Conservation (phyloP, 805 yeast species). For the Kazachstania psychrophila region DNA sequence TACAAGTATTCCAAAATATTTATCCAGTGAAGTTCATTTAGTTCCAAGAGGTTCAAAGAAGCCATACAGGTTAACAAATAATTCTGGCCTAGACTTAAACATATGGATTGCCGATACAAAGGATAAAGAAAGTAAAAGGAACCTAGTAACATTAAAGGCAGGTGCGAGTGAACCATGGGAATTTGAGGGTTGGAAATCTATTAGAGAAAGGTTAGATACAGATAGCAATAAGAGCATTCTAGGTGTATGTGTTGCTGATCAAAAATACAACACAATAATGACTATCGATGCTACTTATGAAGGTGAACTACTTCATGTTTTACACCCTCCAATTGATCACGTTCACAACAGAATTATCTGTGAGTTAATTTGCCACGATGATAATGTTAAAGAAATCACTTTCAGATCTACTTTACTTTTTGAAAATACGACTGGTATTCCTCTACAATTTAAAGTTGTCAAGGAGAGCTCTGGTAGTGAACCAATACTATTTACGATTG, state of each 20-base stretch:
- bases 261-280: slow-evolving; percentile 45
- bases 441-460: slow-evolving; percentile 36
- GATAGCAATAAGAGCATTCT: slow-evolving; percentile 52
- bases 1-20: slow-evolving; percentile 54
- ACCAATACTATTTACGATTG: slow-evolving; percentile 34
- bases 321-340: slow-evolving; percentile 51
- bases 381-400: slow-evolving; percentile 70
- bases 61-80: slow-evolving; percentile 73
- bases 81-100: slow-evolving; percentile 74
- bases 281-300: slow-evolving; percentile 65
- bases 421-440: slow-evolving; percentile 57
- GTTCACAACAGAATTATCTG: slow-evolving; percentile 70
- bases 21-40: slow-evolving; percentile 44
- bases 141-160: slow-evolving; percentile 34
- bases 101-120: slow-evolving; percentile 63
- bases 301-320: slow-evolving; percentile 68
- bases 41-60: slow-evolving; percentile 68
- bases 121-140: slow-evolving; percentile 17
- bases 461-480: slow-evolving; percentile 25
- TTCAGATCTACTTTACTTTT: slow-evolving; percentile 68
- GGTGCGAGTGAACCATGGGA: slow-evolving; percentile 66
- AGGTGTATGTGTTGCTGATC: slow-evolving; percentile 51
- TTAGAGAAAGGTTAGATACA: slow-evolving; percentile 70
- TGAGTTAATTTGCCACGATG: slow-evolving; percentile 58
- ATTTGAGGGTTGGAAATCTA: slow-evolving; percentile 86